Evolutionary conservation across 805 yeast genomes (phyloP), one percentile per base, ranked within the genome.

Genomic region (Zygotorulaspora danielsina): DNA sequence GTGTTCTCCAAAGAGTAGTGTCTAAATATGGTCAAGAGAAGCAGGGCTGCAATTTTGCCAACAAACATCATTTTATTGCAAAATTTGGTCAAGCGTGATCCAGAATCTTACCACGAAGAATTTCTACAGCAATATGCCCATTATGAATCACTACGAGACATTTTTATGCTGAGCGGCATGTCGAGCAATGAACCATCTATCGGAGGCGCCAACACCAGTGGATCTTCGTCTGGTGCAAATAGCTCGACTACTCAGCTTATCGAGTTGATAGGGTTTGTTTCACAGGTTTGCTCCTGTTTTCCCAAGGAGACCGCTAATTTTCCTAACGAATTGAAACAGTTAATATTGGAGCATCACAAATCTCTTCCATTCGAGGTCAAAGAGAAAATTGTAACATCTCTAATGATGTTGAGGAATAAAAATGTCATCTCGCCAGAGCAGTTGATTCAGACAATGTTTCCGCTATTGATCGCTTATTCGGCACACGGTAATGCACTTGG

Each of bases 11-110:
- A n/a, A n/a, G n/a, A n/a, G n/a, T n/a, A n/a, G n/a, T n/a, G n/a
- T 15, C 8, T 21, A 31, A 25, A 29, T 17, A 90, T 90, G 97
- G 95, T 76, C 24, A 85, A 81, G 64, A 75, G 80, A 62, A 80
- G 84, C 66, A 84, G 96, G 75, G 93, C 96, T 19, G 96, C 97
- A 32, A 74, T 89, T 41, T 70, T 90, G 59, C 97, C 97, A 8
- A 84, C 88, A 13, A 93, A 93, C 64, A 84, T 93, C 58, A 89
- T 94, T 26, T 69, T 90, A 46, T 67, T 93, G 44, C 98, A 93
- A 66, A 93, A 93, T 62, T 72, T 93, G 48, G 95, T 93, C 7
- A 82, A 89, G 52, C 74, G 97, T 54, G 98, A 93, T 61, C 97
- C 98, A 2, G 84, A 76, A 52, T 89, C 97, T 0, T 93, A 93